A percentile compares a stretch with the other conserved stretches of the same genome.
These are phyloP conservation scores for Blastomyces silverae DNA, from an alignment of 2,329 filamentous ascomycete genomes.

Conservation along the genomic window DNA sequence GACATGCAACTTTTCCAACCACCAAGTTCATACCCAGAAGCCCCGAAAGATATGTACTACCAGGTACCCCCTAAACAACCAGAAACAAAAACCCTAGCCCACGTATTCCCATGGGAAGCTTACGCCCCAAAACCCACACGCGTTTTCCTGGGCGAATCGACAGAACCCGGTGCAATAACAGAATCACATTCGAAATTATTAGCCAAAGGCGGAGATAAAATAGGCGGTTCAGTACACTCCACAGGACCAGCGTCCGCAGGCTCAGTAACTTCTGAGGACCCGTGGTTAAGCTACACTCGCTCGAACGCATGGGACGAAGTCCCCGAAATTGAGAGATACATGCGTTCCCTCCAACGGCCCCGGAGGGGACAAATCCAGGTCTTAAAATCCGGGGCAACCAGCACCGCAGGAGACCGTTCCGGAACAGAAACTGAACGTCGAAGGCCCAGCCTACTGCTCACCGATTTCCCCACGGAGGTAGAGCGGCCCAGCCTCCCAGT, in stretches of 20 bases:
- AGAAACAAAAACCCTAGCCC: constrained; percentile 53
- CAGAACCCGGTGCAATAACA: constrained; percentile 12
- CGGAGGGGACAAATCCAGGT: constrained; percentile 46
- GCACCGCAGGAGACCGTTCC: constrained; percentile 24
- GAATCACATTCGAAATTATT: constrained; percentile 10
- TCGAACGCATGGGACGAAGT: constrained; percentile 91
- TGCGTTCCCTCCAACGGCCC: constrained; percentile 65
- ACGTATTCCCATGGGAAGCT: constrained; percentile 88
- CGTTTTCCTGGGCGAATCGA: constrained; percentile 37
- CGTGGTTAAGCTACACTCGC: constrained; percentile 67
- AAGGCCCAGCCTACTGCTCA: constrained; percentile 60
- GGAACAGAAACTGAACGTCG: constrained; percentile 28
- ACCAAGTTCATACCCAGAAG: constrained; percentile 69
- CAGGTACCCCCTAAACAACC: constrained; percentile 59
- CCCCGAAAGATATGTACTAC: constrained; percentile 84
- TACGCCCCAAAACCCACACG: constrained; percentile 55
- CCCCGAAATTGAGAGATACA: constrained; percentile 79
- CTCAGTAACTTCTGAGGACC: constrained; percentile 43
- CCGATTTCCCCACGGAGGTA: constrained; percentile 75
- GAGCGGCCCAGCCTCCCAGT: constrained; percentile 86
- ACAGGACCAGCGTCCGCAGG: constrained; percentile 16
- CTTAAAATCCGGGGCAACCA: constrained; percentile 22
- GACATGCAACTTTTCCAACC: constrained; percentile 69
- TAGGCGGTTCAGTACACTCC: constrained; percentile 16
- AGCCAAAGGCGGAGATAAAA: not conserved